Evolutionary conservation across 1,284 basidiomycete species (phyloP).

Genomic region (Coniophora puteana): DNA sequence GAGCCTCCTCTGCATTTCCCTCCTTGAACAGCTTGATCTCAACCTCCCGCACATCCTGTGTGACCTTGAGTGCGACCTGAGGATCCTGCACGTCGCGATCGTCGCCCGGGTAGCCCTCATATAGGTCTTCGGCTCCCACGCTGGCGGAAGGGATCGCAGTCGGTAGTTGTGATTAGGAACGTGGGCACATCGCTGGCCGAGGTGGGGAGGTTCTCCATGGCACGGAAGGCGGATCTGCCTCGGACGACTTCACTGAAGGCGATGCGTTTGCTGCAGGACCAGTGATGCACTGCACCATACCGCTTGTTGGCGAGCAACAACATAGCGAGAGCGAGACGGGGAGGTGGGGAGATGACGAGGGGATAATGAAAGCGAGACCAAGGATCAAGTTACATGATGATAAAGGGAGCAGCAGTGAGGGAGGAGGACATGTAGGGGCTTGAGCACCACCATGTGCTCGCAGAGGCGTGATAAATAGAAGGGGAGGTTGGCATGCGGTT

Average conservation of each 20-base stretch:
- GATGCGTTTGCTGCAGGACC: constrained; percentile 89
- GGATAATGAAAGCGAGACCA: too few species aligned
- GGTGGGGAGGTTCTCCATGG: constrained; percentile 73
- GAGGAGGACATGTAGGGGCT: too few species aligned
- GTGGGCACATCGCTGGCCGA: constrained; percentile 65
- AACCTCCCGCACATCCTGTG: constrained; percentile 60
- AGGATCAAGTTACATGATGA: too few species aligned
- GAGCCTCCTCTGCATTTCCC: constrained; percentile 66
- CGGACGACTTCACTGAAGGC: constrained; percentile 86
- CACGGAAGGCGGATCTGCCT: constrained; percentile 82
- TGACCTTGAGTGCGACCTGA: constrained; percentile 61
- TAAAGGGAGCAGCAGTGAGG: too few species aligned
- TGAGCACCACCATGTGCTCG: too few species aligned
- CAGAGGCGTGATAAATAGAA: too few species aligned
- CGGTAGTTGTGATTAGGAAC: constrained; percentile 61
- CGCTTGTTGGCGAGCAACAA: too few species aligned
- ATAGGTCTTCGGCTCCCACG: constrained; percentile 63
- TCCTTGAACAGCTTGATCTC: constrained; percentile 81
- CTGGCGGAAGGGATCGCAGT: constrained; percentile 65
- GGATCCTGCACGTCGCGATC: constrained; percentile 58
- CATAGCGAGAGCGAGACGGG: too few species aligned
- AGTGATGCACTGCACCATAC: too few species aligned
- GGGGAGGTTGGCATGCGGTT: too few species aligned
- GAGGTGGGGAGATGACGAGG: too few species aligned
- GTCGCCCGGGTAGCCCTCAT: constrained; percentile 85